Conservation (phyloP, 75 land plant genomes). For the Adiantum capillusveneris region DNA sequence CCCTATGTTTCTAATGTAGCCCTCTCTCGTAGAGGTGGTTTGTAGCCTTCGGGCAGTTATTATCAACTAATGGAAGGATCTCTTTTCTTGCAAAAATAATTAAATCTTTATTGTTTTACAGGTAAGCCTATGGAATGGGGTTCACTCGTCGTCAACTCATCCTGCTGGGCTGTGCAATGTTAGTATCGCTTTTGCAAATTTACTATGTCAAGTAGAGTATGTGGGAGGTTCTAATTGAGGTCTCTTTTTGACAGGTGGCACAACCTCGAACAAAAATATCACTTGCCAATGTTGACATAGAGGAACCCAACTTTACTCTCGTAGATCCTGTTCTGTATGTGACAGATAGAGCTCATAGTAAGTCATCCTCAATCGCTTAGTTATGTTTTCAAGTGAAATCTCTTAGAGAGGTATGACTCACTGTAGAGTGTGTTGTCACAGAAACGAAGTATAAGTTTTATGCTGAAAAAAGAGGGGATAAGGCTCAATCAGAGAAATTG, state of each 20-base stretch:
- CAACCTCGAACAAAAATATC: slow-evolving; percentile 49
- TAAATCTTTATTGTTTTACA: no score
- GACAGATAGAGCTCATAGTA: slow-evolving; percentile 54
- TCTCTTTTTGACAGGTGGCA: slow-evolving; percentile 37
- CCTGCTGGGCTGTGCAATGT: slow-evolving; percentile 1
- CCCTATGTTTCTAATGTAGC: no score
- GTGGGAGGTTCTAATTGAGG: neutral
- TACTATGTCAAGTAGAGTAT: neutral
- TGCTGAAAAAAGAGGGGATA: slow-evolving; percentile 62
- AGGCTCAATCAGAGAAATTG: slow-evolving; percentile 52
- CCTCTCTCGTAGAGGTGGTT: no score
- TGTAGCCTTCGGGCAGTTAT: no score
- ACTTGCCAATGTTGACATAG: slow-evolving; percentile 61
- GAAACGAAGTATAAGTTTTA: slow-evolving; percentile 50
- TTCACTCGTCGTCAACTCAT: neutral
- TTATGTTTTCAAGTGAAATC: no score
- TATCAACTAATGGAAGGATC: no score
- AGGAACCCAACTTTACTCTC: slow-evolving; percentile 55
- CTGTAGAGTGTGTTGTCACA: slow-evolving; percentile 13
- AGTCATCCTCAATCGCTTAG: slow-evolving; percentile 9
- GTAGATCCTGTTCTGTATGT: slow-evolving; percentile 63
- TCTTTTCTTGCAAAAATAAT: no score
- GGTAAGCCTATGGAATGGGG: neutral
- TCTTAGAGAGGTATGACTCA: no score
- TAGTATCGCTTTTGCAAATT: neutral